phyloP scores from a whole-genome alignment of 2,329 filamentous ascomycete species.

The Aspergillus neoniger region DNA sequence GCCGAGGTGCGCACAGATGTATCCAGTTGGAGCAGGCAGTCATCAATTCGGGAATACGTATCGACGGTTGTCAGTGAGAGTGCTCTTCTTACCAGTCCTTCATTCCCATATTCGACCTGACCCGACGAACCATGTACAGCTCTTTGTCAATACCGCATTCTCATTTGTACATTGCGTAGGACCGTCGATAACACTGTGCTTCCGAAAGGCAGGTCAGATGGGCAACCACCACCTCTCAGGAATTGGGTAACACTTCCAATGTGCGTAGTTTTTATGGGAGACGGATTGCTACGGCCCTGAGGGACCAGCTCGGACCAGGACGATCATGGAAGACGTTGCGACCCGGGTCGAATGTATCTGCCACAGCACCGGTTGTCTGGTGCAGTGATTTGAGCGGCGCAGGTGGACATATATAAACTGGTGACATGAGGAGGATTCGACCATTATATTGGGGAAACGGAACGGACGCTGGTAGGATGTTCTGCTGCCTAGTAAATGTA shows the following conservation, averaged over 20 bases:
- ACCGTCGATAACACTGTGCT: conserved; percentile 40
- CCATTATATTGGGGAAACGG: not conserved
- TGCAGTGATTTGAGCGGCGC: conserved; percentile 13
- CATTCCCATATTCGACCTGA: not conserved
- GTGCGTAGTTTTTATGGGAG: conserved; percentile 47
- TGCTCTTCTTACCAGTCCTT: conserved; percentile 16
- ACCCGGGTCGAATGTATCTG: conserved; percentile 29
- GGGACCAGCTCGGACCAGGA: conserved; percentile 26
- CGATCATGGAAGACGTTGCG: conserved; percentile 29
- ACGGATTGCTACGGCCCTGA: conserved; percentile 28
- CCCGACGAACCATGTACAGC: not conserved
- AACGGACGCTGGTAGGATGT: not conserved
- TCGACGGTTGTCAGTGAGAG: conserved; percentile 54
- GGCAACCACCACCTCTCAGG: conserved; percentile 16
- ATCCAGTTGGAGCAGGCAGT: conserved; percentile 16
- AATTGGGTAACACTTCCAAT: conserved; percentile 26
- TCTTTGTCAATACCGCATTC: conserved; percentile 41
- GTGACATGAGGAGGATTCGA: not conserved
- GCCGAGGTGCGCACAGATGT: conserved; percentile 20
- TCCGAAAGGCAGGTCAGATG: conserved; percentile 55
- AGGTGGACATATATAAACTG: not conserved
- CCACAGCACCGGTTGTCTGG: conserved; percentile 24
- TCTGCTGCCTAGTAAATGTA: not conserved
- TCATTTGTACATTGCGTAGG: conserved; percentile 41
- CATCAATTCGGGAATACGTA: conserved; percentile 41